These are phyloP conservation scores for Arthrinium phaeospermum DNA, from an alignment of 2,329 filamentous ascomycete species.

Conservation along the genomic window DNA sequence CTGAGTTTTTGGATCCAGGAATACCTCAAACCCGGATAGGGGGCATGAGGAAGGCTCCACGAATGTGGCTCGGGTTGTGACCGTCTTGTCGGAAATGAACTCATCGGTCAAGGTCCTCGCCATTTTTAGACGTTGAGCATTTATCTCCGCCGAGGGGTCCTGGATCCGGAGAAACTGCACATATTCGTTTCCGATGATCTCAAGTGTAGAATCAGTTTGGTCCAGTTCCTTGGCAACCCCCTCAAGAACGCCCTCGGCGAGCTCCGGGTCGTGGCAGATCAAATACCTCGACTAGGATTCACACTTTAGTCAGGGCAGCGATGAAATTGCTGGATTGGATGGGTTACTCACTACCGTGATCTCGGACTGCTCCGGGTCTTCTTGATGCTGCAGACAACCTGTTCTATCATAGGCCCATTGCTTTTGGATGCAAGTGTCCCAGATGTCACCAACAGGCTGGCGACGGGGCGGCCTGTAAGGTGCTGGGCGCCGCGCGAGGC, in stretches of 20 bases:
- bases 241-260: background rate
- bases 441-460: background rate
- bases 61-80: conserved; percentile 13
- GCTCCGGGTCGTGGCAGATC: background rate
- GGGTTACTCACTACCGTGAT: background rate
- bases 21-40: background rate
- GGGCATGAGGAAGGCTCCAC: conserved; percentile 18
- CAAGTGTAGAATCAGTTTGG: background rate
- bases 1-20: background rate
- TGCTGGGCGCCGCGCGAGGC: background rate
- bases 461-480: background rate
- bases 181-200: background rate
- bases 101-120: conserved; percentile 20
- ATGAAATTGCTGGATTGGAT: too few species aligned
- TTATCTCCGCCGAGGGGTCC: background rate
- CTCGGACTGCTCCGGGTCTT: background rate
- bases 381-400: background rate
- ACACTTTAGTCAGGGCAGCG: background rate
- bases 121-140: conserved; percentile 11
- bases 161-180: background rate
- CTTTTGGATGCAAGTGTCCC: background rate
- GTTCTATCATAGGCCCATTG: background rate
- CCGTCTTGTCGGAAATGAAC: conserved; percentile 21
- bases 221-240: background rate
- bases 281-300: background rate